These are phyloP conservation scores for Amphicarpaea edgeworthii DNA, from an alignment of 306 rosid species.

Conservation along the genomic window DNA sequence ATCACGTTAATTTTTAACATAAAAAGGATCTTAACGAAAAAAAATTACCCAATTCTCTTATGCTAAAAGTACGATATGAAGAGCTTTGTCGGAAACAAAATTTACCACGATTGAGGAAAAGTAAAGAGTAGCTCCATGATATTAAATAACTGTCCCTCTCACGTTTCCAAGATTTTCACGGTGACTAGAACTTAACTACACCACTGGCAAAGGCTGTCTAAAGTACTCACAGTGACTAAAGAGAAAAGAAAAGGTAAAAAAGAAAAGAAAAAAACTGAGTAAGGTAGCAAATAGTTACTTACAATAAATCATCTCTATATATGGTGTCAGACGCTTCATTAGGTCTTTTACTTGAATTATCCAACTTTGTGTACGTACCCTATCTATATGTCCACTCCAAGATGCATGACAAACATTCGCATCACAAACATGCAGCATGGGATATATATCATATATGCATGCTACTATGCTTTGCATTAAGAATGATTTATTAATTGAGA, in stretches of 20 bases:
- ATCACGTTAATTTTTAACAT: neutral
- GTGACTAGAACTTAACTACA: slow-evolving; percentile 21
- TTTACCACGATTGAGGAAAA: slow-evolving; percentile 46
- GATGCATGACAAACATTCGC: slow-evolving; percentile 35
- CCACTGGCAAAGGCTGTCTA: slow-evolving; percentile 40
- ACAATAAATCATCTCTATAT: neutral
- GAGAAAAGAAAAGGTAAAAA: slow-evolving; percentile 36
- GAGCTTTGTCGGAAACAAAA: slow-evolving; percentile 53
- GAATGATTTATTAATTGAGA: slow-evolving; percentile 32
- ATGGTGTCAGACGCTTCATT: slow-evolving; percentile 30
- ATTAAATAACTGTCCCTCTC: slow-evolving; percentile 52
- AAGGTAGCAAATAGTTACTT: slow-evolving; percentile 30
- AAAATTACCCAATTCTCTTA: slow-evolving; percentile 5
- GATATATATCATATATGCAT: neutral
- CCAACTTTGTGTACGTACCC: slow-evolving; percentile 31
- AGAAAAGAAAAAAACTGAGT: neutral
- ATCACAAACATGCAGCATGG: neutral
- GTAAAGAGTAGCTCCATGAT: slow-evolving; percentile 19
- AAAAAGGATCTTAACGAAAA: neutral
- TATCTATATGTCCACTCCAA: slow-evolving; percentile 26
- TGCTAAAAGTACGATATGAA: slow-evolving; percentile 27
- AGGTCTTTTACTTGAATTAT: slow-evolving; percentile 40
- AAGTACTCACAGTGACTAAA: slow-evolving; percentile 44
- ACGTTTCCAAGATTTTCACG: slow-evolving; percentile 50
- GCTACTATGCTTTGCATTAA: slow-evolving; percentile 26